Conservation (phyloP, 2,329 filamentous ascomycete genomes). For the Trichoderma sp. region DNA sequence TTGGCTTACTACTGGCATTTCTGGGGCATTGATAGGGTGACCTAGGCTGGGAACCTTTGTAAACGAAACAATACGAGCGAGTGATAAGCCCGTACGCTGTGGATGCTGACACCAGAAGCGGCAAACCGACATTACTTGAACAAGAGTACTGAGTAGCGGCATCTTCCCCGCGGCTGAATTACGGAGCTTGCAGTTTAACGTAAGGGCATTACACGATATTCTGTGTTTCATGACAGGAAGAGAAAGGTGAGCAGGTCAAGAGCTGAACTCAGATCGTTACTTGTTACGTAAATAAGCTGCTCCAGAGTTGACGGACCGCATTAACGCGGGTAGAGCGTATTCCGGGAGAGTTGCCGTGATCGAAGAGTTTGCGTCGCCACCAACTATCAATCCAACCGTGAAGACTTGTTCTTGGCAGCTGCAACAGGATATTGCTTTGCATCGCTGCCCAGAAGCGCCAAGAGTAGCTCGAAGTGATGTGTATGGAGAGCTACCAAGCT, state of each 20-base stretch:
- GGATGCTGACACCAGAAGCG: background rate
- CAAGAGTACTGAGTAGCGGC: background rate
- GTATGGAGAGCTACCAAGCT: background rate
- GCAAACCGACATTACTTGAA: background rate
- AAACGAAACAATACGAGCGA: background rate
- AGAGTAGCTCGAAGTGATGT: background rate
- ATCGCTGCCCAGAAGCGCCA: background rate
- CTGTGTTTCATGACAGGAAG: background rate
- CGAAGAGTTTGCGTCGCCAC: background rate
- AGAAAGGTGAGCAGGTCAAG: background rate
- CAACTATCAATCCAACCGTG: background rate
- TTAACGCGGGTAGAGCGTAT: background rate
- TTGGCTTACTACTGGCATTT: background rate
- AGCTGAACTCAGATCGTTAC: background rate
- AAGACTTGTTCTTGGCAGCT: background rate
- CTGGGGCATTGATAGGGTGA: background rate
- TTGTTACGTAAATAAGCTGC: background rate
- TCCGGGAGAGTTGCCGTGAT: background rate
- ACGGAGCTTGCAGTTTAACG: background rate
- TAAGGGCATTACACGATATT: background rate
- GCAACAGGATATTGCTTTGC: background rate
- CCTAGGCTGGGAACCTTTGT: conserved; percentile 9
- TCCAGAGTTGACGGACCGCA: too few species aligned
- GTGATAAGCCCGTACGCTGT: background rate
- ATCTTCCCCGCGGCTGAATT: background rate